phyloP scores from a whole-genome alignment of 352 stramenopile species.

The Globisporangium solare region DNA sequence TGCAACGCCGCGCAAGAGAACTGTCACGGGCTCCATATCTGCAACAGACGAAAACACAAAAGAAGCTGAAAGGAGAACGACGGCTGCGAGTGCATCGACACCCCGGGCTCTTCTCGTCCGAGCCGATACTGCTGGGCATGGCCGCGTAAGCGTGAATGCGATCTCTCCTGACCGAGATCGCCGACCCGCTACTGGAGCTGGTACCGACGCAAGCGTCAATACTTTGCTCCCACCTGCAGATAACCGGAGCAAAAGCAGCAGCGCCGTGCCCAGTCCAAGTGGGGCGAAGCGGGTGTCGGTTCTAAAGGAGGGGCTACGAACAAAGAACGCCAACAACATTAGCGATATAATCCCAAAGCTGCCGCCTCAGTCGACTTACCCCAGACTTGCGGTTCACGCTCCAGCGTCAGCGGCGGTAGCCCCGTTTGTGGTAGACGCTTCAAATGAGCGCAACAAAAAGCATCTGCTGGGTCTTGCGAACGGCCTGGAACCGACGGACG shows the following conservation, averaged over 20 bases:
- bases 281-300: constrained; percentile 2
- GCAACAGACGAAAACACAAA: neutral
- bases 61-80: neutral
- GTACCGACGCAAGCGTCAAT: neutral
- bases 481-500: constrained; percentile 4
- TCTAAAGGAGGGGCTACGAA: neutral
- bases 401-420: neutral
- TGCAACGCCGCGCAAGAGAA: neutral
- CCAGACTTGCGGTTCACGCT: too few species aligned
- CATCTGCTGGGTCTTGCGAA: neutral
- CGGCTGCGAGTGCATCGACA: neutral
- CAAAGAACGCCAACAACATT: constrained; percentile 5
- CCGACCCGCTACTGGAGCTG: neutral
- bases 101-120: neutral
- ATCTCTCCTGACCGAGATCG: constrained; percentile 3
- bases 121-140: too few species aligned
- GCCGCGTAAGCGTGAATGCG: neutral
- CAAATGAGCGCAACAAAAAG: neutral
- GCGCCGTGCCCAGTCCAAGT: neutral
- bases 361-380: too few species aligned
- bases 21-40: neutral
- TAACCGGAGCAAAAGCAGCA: neutral
- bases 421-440: too few species aligned
- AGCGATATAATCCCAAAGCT: neutral
- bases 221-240: neutral